Conservation (phyloP, 1,139 yeast genomes). For the Blastobotrys petasosporus region DNA sequence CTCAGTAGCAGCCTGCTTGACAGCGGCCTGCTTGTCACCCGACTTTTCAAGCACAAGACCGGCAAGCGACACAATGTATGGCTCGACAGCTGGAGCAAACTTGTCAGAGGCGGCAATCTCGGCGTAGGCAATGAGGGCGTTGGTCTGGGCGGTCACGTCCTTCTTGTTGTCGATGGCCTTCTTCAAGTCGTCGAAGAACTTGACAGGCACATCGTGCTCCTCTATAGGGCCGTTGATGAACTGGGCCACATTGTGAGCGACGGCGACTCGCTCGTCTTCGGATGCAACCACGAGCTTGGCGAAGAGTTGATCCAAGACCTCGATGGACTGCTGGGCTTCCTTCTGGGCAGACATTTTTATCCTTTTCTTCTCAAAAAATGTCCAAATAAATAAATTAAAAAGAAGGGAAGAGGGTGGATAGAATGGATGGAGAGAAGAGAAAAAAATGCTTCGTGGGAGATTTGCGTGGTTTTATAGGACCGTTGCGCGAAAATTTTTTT, state of each 20-base stretch:
- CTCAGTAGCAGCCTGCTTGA: conserved; percentile 61
- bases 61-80: conserved; percentile 76
- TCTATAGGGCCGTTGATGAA: conserved; percentile 95
- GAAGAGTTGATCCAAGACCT: conserved; percentile 92
- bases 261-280: conserved; percentile 70
- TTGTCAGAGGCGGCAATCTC: conserved; percentile 80
- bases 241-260: conserved; percentile 85
- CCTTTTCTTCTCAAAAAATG: background rate
- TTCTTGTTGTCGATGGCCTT: conserved; percentile 77
- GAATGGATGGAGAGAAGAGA: too few species aligned
- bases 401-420: too few species aligned
- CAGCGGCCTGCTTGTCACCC: conserved; percentile 83
- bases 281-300: conserved; percentile 86
- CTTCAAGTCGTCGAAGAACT: conserved; percentile 73
- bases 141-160: conserved; percentile 53
- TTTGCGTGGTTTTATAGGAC: too few species aligned
- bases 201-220: conserved; percentile 96
- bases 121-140: conserved; percentile 77
- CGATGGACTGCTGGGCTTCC: conserved; percentile 20
- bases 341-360: conserved; percentile 14
- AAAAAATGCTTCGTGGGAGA: too few species aligned
- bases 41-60: conserved; percentile 65
- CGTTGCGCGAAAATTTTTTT: too few species aligned
- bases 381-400: too few species aligned
- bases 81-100: conserved; percentile 90